phyloP scores from a whole-genome alignment of 2,329 filamentous ascomycete genomes.

The Fusarium luffae region DNA sequence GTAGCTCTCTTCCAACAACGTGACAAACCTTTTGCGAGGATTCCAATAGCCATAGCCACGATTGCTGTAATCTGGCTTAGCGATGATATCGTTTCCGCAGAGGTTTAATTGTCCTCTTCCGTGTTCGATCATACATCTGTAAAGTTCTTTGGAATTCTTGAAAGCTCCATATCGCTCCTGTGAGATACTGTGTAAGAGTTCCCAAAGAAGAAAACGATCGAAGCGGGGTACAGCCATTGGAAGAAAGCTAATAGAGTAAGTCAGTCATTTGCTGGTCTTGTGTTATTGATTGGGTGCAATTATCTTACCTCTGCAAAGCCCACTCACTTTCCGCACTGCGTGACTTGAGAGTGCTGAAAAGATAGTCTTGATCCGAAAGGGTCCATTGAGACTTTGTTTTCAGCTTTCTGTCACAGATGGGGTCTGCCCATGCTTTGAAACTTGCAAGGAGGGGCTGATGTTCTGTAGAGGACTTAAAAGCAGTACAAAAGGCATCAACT shows the following conservation, averaged over 20 bases:
- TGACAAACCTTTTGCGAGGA: background rate
- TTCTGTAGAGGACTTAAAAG: background rate
- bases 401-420: slow-evolving; percentile 6
- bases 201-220: background rate
- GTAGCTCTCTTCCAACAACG: background rate
- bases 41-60: too few relatives aligned
- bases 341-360: background rate
- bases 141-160: background rate
- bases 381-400: background rate
- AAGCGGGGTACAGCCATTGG: background rate
- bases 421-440: slow-evolving; percentile 9
- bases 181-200: background rate
- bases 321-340: background rate
- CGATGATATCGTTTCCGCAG: background rate
- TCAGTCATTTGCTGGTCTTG: background rate
- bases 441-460: background rate
- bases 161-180: background rate
- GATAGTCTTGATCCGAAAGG: background rate
- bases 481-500: background rate
- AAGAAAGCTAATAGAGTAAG: slow-evolving; percentile 5
- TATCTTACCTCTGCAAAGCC: slow-evolving; percentile 1
- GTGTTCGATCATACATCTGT: background rate
- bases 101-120: background rate
- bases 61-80: too few relatives aligned
- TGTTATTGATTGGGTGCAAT: too few relatives aligned